These are phyloP conservation scores for Phaeodactylum tricornutum DNA, from an alignment of 108 stramenopile genomes.

Conservation along the genomic window DNA sequence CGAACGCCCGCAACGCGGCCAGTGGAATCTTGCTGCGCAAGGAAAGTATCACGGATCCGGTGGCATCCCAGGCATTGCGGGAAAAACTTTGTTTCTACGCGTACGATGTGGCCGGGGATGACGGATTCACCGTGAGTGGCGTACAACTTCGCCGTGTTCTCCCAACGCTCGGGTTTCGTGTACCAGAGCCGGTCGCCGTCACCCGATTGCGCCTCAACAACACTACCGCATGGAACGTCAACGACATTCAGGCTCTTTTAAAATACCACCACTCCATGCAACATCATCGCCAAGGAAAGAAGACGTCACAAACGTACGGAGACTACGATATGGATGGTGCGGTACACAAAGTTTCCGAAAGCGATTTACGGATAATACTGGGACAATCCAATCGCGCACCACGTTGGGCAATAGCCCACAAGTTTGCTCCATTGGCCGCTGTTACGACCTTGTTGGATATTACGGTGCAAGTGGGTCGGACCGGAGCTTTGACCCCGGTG, in stretches of 20 bases:
- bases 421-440: slow-evolving; percentile 62
- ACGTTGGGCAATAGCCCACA: slow-evolving; percentile 89
- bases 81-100: slow-evolving; percentile 76
- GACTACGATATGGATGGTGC: slow-evolving; percentile 86
- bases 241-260: slow-evolving; percentile 21
- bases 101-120: slow-evolving; percentile 39
- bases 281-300: slow-evolving; percentile 16
- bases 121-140: slow-evolving; percentile 9
- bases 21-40: slow-evolving; percentile 83
- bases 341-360: slow-evolving; percentile 80
- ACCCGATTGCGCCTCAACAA: slow-evolving; percentile 19
- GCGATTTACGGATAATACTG: slow-evolving; percentile 26
- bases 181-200: slow-evolving; percentile 32
- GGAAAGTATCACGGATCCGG: slow-evolving; percentile 17
- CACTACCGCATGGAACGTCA: slow-evolving; percentile 4
- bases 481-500: slow-evolving; percentile 89
- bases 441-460: slow-evolving; percentile 61
- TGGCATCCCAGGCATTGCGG: slow-evolving; percentile 25
- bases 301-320: slow-evolving; percentile 24
- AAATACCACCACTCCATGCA: slow-evolving; percentile 40
- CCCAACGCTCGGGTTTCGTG: slow-evolving; percentile 42
- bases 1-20: slow-evolving; percentile 90
- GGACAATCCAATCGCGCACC: slow-evolving; percentile 74
- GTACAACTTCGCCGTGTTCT: slow-evolving; percentile 27
- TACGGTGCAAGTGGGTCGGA: slow-evolving; percentile 80